Evolutionary conservation across 225 moss, liverwort and hornwort species (phyloP).

Genomic region (Lunularia cruciata): DNA sequence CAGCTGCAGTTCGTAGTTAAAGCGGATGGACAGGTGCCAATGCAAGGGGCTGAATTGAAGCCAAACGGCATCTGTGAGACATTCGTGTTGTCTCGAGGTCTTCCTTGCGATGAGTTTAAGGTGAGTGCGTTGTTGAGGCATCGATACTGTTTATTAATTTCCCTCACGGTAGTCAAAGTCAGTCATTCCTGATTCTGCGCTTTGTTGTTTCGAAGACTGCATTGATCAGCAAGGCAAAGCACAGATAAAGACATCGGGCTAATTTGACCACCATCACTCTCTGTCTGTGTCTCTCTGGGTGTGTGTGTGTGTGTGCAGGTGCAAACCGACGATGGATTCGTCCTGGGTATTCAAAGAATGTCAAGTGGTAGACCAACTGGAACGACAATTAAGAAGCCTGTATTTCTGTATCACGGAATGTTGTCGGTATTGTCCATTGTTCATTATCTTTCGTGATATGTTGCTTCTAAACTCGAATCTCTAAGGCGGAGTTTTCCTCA

Average conservation of each 20-base stretch:
- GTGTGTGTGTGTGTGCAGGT: slow-evolving; percentile 49
- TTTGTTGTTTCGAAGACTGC: neutral
- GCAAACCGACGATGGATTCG: slow-evolving; percentile 70
- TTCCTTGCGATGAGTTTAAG: slow-evolving; percentile 61
- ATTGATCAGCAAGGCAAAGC: neutral
- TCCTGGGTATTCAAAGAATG: slow-evolving; percentile 76
- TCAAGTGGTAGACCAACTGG: neutral
- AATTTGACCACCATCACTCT: neutral
- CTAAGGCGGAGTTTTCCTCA: too few relatives aligned
- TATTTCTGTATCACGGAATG: slow-evolving; percentile 79
- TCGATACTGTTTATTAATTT: neutral
- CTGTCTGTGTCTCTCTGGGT: neutral
- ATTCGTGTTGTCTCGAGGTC: slow-evolving; percentile 48
- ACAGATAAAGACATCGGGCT: neutral
- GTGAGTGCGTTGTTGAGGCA: slow-evolving; percentile 28
- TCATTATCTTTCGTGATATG: too few relatives aligned
- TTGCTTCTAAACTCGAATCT: too few relatives aligned
- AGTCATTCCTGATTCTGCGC: too few relatives aligned
- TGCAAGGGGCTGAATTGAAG: too few relatives aligned
- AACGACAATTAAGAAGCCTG: slow-evolving; percentile 49
- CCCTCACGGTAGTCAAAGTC: neutral
- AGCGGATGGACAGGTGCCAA: too few relatives aligned
- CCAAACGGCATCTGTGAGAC: slow-evolving; percentile 30
- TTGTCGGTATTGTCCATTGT: slow-evolving; percentile 56
- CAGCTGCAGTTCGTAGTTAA: too few relatives aligned